Percentiles rank a stretch among this genome's conserved stretches.
phyloP scores from a whole-genome alignment of 176 grass and related monocot species.

The Paspalum vaginatum region DNA sequence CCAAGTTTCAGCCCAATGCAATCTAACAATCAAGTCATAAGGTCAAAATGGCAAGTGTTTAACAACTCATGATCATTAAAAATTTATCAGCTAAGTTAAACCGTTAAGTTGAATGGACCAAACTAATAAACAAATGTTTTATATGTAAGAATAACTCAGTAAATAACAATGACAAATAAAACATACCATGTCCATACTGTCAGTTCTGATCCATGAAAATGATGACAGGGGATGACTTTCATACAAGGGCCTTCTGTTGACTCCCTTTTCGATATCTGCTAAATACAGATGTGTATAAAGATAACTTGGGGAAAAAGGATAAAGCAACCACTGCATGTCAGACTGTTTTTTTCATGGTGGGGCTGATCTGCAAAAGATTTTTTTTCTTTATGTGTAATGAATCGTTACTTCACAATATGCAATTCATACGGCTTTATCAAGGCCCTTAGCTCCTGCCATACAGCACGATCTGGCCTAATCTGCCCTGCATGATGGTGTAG shows the following conservation, averaged over 20 bases:
- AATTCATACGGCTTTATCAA: background rate
- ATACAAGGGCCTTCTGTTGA: conserved; percentile 67
- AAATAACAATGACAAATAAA: background rate
- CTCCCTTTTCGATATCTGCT: conserved; percentile 77
- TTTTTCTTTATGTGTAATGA: background rate
- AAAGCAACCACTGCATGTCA: background rate
- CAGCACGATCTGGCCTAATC: no score
- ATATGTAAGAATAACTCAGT: background rate
- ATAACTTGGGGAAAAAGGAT: conserved; percentile 5
- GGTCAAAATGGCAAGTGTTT: conserved; percentile 3
- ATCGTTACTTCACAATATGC: conserved; percentile 16
- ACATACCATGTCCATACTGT: conserved; percentile 79
- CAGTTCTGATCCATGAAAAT: conserved; percentile 83
- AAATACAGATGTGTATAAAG: conserved; percentile 31
- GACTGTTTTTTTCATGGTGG: background rate
- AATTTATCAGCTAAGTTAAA: background rate
- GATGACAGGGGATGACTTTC: conserved; percentile 70
- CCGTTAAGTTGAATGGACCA: background rate
- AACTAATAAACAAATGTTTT: conserved; percentile 6
- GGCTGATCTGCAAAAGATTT: background rate
- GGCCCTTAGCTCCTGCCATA: no score
- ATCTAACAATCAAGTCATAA: conserved; percentile 8
- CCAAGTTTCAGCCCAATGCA: background rate
- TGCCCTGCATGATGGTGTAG: no score
- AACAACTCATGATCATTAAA: conserved; percentile 17